phyloP scores from a whole-genome alignment of 495 filamentous ascomycete genomes.

The Schizothecium vesticola region DNA sequence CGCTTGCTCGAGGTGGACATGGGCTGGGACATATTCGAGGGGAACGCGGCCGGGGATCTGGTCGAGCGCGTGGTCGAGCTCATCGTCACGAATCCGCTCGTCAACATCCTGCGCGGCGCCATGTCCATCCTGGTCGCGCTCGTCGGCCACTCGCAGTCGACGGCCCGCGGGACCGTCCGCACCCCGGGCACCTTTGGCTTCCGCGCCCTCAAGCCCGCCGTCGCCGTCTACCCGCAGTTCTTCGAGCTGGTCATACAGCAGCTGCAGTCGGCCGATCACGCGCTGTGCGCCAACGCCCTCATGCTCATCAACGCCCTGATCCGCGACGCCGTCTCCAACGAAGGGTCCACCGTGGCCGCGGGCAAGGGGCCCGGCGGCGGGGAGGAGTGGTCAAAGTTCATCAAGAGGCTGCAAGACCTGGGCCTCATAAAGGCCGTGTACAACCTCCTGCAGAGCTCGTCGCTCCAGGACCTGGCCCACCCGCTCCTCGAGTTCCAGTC shows the following conservation, averaged over 20 bases:
- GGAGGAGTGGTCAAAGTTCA: conserved; percentile 91
- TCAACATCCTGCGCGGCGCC: conserved; percentile 93
- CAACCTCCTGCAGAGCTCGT: conserved; percentile 85
- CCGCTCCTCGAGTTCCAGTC: conserved; percentile 93
- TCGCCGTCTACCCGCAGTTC: conserved; percentile 86
- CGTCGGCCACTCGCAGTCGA: conserved; percentile 72
- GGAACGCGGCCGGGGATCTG: conserved; percentile 42
- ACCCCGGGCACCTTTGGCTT: conserved; percentile 66
- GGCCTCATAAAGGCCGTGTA: conserved; percentile 91
- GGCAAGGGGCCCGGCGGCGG: conserved; percentile 32
- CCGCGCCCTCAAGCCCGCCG: conserved; percentile 84
- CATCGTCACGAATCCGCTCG: conserved; percentile 90
- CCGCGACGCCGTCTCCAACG: conserved; percentile 84
- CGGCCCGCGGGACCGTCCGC: conserved; percentile 32
- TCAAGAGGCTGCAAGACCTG: conserved; percentile 86
- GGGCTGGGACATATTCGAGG: conserved; percentile 81
- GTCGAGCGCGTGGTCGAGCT: conserved; percentile 79
- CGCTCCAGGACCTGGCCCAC: conserved; percentile 88
- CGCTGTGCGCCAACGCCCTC: conserved; percentile 89
- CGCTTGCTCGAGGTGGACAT: conserved; percentile 90
- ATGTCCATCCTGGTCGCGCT: conserved; percentile 94
- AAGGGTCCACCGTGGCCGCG: conserved; percentile 41
- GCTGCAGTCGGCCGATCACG: conserved; percentile 89
- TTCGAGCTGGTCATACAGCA: conserved; percentile 88
- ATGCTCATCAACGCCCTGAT: conserved; percentile 94